Conservation (phyloP, 257 asterid species). For the Nicotiana undulata region DNA sequence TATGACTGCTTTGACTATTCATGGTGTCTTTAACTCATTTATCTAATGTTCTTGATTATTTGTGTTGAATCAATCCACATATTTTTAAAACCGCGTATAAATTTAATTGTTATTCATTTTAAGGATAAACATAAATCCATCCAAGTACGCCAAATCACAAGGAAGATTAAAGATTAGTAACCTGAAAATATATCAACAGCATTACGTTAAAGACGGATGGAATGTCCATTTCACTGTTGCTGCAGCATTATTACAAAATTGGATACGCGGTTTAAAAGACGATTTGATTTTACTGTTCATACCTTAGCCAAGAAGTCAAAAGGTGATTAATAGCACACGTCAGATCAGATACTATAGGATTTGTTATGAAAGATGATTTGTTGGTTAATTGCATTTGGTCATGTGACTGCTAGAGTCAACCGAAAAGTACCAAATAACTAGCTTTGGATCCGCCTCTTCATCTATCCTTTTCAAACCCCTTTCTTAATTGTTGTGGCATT, state of each 20-base stretch:
- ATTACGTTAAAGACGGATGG: not conserved
- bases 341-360: not conserved
- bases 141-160: not conserved
- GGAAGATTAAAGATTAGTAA: not conserved
- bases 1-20: too few relatives aligned
- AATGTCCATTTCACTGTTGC: not conserved
- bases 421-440: too few relatives aligned
- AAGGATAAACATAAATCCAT: too few relatives aligned
- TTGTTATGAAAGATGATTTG: conserved; percentile 4
- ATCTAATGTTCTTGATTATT: too few relatives aligned
- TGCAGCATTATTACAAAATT: not conserved
- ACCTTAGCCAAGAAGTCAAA: conserved; percentile 5
- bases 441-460: too few relatives aligned
- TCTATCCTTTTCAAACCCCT: not conserved
- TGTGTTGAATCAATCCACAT: too few relatives aligned
- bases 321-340: conserved; percentile 7
- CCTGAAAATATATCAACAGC: not conserved
- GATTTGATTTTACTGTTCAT: conserved; percentile 10
- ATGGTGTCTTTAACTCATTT: too few relatives aligned
- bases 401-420: not conserved
- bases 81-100: too few relatives aligned
- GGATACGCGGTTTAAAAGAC: not conserved
- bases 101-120: too few relatives aligned
- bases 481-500: not conserved
- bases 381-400: conserved; percentile 17